These are phyloP conservation scores for Venustampulla echinocandica DNA, from an alignment of 495 filamentous ascomycete species.

Conservation along the genomic window DNA sequence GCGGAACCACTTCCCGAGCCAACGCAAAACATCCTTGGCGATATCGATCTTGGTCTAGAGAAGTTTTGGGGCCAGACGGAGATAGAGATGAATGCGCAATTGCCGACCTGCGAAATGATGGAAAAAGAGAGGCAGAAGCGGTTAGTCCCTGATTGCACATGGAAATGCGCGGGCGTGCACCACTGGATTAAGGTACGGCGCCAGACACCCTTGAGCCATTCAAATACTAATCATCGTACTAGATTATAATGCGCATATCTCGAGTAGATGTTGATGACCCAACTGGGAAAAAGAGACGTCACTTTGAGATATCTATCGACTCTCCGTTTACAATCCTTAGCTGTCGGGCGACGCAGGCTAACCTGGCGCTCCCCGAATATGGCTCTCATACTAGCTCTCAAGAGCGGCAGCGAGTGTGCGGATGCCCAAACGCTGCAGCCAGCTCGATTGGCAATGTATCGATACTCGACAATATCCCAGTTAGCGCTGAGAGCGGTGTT, in stretches of 20 bases:
- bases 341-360: slow-evolving; percentile 85
- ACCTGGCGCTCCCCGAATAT: slow-evolving; percentile 83
- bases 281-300: slow-evolving; percentile 64
- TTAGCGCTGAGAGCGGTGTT: slow-evolving; percentile 3
- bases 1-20: slow-evolving; percentile 37
- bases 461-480: slow-evolving; percentile 12
- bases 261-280: slow-evolving; percentile 76
- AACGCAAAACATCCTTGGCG: slow-evolving; percentile 69
- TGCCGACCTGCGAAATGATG: slow-evolving; percentile 89
- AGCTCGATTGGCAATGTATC: slow-evolving; percentile 20
- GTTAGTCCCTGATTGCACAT: slow-evolving; percentile 90
- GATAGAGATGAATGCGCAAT: slow-evolving; percentile 92
- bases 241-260: slow-evolving; percentile 96
- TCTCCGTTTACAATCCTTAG: slow-evolving; percentile 94
- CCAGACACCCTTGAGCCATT: slow-evolving; percentile 1
- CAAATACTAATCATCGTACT: slow-evolving; percentile 23
- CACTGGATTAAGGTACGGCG: slow-evolving; percentile 93
- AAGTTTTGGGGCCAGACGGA: slow-evolving; percentile 76
- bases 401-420: slow-evolving; percentile 49
- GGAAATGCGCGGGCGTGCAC: slow-evolving; percentile 90
- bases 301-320: slow-evolving; percentile 98
- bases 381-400: slow-evolving; percentile 27
- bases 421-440: slow-evolving; percentile 58
- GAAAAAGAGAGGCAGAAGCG: slow-evolving; percentile 64
- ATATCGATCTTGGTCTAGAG: slow-evolving; percentile 56